Percentiles rank a stretch among this genome's conserved stretches.
These are phyloP conservation scores for Cupressus sempervirens DNA, from an alignment of 75 land plant genomes.

Conservation along the genomic window DNA sequence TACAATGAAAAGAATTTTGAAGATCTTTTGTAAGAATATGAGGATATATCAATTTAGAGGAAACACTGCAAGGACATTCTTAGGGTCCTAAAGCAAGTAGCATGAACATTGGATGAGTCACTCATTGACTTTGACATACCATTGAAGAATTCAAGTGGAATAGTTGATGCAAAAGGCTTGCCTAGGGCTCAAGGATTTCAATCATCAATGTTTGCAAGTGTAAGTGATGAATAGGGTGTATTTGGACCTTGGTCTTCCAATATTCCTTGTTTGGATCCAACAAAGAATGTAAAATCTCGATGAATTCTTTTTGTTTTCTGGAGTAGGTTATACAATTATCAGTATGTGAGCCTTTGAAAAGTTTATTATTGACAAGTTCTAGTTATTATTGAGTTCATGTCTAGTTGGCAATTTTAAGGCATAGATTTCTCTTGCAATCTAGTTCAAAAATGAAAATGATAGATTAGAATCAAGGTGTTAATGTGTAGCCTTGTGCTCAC, in stretches of 20 bases:
- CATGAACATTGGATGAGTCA: conserved; percentile 78
- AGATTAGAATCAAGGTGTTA: background rate
- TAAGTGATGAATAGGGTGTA: conserved; percentile 27
- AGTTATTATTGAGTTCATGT: background rate
- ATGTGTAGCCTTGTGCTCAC: background rate
- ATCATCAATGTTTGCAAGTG: conserved; percentile 34
- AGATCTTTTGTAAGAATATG: conserved; percentile 88
- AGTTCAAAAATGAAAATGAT: background rate
- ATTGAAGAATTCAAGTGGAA: conserved; percentile 31
- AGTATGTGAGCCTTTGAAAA: background rate
- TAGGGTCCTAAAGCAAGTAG: conserved; percentile 61
- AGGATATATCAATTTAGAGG: conserved; percentile 69
- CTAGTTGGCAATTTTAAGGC: background rate
- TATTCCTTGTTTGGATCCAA: conserved; percentile 45
- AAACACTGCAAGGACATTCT: conserved; percentile 57
- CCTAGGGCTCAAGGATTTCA: conserved; percentile 53
- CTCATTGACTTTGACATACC: conserved; percentile 71
- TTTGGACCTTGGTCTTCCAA: conserved; percentile 14
- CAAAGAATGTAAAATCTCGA: conserved; percentile 39
- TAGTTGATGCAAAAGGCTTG: conserved; percentile 59
- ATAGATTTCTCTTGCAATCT: background rate
- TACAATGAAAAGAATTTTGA: conserved; percentile 89
- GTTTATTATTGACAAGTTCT: background rate
- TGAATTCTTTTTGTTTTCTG: background rate
- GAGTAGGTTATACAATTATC: conserved; percentile 3